Conservation (phyloP, 306 rosid genomes). For the Prinsepia uniflora region DNA sequence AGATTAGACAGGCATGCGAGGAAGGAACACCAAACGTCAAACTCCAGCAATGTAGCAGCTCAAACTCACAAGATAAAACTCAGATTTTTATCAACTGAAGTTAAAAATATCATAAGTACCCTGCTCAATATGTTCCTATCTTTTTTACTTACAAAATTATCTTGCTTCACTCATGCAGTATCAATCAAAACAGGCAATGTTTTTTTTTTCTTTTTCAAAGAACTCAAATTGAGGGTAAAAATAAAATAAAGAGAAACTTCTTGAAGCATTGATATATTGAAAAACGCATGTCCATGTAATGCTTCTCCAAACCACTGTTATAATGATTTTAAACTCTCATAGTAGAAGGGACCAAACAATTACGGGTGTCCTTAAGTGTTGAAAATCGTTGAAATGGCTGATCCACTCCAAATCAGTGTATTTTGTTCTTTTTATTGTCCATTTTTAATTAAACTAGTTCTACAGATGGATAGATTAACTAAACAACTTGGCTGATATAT, state of each 20-base stretch:
- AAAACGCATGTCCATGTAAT: not conserved
- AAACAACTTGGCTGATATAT: no score
- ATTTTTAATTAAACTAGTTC: not conserved
- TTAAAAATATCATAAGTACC: not conserved
- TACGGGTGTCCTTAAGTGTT: not conserved
- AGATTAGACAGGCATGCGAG: not conserved
- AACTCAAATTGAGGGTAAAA: not conserved
- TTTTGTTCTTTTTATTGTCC: not conserved
- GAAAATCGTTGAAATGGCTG: not conserved
- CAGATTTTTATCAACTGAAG: not conserved
- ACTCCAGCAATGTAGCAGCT: not conserved
- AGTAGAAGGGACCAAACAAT: not conserved
- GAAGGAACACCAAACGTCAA: not conserved
- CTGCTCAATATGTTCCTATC: not conserved
- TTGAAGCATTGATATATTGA: not conserved
- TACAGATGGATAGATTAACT: no score
- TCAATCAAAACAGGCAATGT: not conserved
- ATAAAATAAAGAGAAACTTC: not conserved
- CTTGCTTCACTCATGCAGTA: not conserved
- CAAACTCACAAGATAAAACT: no score
- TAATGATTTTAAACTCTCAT: not conserved
- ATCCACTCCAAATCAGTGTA: not conserved
- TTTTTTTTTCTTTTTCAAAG: not conserved
- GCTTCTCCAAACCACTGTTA: not conserved
- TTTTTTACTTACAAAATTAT: not conserved